A percentile compares a stretch with the other conserved stretches of the same genome.
Evolutionary conservation across 345 rosid genomes (phyloP).

Genomic region (Cardamine occulta): DNA sequence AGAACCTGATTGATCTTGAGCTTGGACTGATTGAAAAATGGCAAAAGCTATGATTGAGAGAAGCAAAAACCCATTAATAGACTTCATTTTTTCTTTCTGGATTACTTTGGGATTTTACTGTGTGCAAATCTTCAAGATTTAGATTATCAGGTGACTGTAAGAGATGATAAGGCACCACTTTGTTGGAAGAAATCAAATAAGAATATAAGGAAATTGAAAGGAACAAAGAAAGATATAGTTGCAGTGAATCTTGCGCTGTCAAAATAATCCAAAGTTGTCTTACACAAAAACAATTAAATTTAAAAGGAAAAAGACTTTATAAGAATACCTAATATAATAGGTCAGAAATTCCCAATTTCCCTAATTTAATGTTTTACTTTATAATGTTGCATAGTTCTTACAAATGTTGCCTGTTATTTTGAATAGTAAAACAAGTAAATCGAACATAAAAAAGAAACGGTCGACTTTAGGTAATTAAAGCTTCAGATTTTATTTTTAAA

Average conservation of each 20-base stretch:
- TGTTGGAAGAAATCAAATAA: background rate
- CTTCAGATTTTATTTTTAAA: no score
- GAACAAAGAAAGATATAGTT: background rate
- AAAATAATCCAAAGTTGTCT: slow-evolving; percentile 11
- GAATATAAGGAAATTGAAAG: slow-evolving; percentile 7
- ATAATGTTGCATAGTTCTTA: background rate
- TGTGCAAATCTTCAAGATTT: slow-evolving; percentile 12
- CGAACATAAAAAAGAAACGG: no score
- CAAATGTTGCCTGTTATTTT: background rate
- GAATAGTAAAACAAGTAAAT: no score
- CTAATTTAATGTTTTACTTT: background rate
- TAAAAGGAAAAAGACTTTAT: background rate
- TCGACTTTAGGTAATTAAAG: no score
- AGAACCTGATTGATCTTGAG: slow-evolving; percentile 44
- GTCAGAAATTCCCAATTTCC: background rate
- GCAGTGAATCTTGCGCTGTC: slow-evolving; percentile 3
- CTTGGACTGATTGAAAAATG: slow-evolving; percentile 19
- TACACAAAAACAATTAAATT: background rate
- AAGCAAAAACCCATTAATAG: slow-evolving; percentile 14
- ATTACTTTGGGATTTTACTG: background rate
- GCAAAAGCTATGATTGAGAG: background rate
- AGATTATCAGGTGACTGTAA: background rate
- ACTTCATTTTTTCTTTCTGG: slow-evolving; percentile 30
- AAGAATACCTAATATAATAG: no score
- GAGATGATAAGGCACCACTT: background rate